A percentile compares a stretch with the other conserved stretches of the same genome.
Evolutionary conservation across 2,329 filamentous ascomycete genomes (phyloP).

Genomic region (Trichoderma simmonsii): DNA sequence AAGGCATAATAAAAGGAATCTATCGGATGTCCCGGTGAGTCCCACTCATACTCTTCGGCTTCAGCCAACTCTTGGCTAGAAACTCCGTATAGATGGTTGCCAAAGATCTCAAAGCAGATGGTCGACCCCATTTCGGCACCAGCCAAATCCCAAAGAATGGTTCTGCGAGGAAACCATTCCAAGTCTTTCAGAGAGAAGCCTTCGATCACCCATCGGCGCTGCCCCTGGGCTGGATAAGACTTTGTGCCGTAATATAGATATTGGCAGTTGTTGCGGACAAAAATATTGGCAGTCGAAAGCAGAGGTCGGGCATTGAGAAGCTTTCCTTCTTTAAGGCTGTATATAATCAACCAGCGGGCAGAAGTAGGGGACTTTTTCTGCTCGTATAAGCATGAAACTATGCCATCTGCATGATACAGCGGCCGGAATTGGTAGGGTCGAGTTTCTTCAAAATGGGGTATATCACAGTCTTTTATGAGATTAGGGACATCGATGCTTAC

Average conservation of each 20-base stretch:
- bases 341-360: slow-evolving; percentile 51
- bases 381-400: slow-evolving; percentile 57
- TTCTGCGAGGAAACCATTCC: slow-evolving; percentile 40
- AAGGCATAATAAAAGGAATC: slow-evolving; percentile 67
- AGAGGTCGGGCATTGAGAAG: slow-evolving; percentile 43
- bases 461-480: slow-evolving; percentile 29
- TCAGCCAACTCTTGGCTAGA: slow-evolving; percentile 64
- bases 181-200: slow-evolving; percentile 46
- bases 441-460: slow-evolving; percentile 35
- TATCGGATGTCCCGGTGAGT: slow-evolving; percentile 37
- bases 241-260: slow-evolving; percentile 67
- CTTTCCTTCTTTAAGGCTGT: slow-evolving; percentile 38
- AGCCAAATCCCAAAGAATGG: slow-evolving; percentile 56
- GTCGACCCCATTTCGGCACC: slow-evolving; percentile 64
- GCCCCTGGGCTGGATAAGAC: slow-evolving; percentile 51
- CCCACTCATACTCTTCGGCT: slow-evolving; percentile 59
- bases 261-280: slow-evolving; percentile 61
- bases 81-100: slow-evolving; percentile 64
- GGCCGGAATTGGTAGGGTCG: slow-evolving; percentile 49
- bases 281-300: slow-evolving; percentile 53
- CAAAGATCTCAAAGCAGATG: slow-evolving; percentile 69
- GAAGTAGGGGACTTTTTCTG: slow-evolving; percentile 34
- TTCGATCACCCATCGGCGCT: slow-evolving; percentile 60
- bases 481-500: slow-evolving; percentile 52
- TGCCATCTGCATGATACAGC: slow-evolving; percentile 54